Conservation (phyloP, 768 basidiomycete species). For the Rhodotorula toruloides region DNA sequence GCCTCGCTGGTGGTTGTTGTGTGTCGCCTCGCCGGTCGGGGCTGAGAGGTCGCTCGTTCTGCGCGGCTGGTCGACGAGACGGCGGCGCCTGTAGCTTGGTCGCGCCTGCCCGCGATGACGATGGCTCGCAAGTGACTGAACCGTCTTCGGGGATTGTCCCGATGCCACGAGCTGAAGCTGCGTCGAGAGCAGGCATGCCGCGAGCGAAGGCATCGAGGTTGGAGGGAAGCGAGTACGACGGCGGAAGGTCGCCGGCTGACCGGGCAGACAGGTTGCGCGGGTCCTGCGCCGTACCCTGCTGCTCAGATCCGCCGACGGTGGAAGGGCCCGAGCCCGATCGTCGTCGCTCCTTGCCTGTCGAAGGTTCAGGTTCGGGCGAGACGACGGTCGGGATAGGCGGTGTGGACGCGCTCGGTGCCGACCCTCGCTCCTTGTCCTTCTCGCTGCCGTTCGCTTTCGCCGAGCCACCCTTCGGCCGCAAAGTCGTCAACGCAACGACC, state of each 20-base stretch:
- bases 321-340: constrained; percentile 18
- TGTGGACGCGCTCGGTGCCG: background rate
- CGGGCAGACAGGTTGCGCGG: background rate
- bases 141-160: background rate
- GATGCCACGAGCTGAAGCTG: background rate
- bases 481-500: constrained; percentile 69
- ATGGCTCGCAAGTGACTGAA: background rate
- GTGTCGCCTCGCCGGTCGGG: constrained; percentile 22
- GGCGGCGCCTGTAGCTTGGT: constrained; percentile 6
- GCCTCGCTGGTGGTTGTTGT: too few relatives aligned
- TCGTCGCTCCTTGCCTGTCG: background rate
- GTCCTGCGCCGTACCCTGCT: too few relatives aligned
- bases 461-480: background rate
- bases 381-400: constrained; percentile 8
- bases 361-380: background rate
- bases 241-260: constrained; percentile 47
- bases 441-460: background rate
- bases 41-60: background rate
- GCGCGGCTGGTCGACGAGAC: constrained; percentile 8
- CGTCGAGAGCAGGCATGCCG: constrained; percentile 3
- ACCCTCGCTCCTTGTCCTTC: background rate
- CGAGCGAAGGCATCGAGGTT: constrained; percentile 47
- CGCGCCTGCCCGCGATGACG: background rate
- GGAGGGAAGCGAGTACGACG: constrained; percentile 60
- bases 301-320: background rate